Conservation (phyloP, 2,329 filamentous ascomycete species). For the Alternaria infectoria region DNA sequence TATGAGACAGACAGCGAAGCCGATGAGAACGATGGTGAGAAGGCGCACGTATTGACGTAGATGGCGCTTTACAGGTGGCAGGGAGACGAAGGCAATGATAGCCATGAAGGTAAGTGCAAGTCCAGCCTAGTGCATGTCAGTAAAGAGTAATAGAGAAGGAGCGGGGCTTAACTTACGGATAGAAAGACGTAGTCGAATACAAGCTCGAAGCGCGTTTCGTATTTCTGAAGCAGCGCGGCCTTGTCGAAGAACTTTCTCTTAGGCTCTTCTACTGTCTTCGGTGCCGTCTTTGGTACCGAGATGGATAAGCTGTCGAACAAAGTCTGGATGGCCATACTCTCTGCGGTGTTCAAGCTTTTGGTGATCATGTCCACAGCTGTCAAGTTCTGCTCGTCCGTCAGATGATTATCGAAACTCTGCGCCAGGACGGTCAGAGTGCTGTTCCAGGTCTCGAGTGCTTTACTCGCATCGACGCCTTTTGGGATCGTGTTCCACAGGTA, state of each 20-base stretch:
- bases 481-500: slow-evolving; percentile 33
- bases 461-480: slow-evolving; percentile 30
- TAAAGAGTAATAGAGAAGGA: slow-evolving; percentile 24
- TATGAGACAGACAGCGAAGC: slow-evolving; percentile 34
- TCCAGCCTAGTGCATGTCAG: slow-evolving; percentile 24
- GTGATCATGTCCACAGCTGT: slow-evolving; percentile 8
- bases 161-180: slow-evolving; percentile 6
- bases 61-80: slow-evolving; percentile 29
- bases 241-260: neutral
- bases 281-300: slow-evolving; percentile 11
- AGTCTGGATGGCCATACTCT: slow-evolving; percentile 18
- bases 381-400: slow-evolving; percentile 14
- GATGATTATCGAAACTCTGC: slow-evolving; percentile 14
- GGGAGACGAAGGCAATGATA: slow-evolving; percentile 34
- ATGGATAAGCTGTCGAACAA: slow-evolving; percentile 35
- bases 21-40: slow-evolving; percentile 23
- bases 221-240: slow-evolving; percentile 6
- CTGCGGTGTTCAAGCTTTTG: neutral
- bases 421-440: slow-evolving; percentile 2
- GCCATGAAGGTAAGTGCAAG: slow-evolving; percentile 32
- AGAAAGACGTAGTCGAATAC: slow-evolving; percentile 18
- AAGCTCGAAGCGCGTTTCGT: slow-evolving; percentile 34
- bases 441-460: slow-evolving; percentile 13
- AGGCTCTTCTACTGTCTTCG: slow-evolving; percentile 13
- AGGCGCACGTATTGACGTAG: slow-evolving; percentile 26